A percentile compares a stretch with the other conserved stretches of the same genome.
Evolutionary conservation across 164 flowering plant species (phyloP).

Genomic region (Protea cynaroides): DNA sequence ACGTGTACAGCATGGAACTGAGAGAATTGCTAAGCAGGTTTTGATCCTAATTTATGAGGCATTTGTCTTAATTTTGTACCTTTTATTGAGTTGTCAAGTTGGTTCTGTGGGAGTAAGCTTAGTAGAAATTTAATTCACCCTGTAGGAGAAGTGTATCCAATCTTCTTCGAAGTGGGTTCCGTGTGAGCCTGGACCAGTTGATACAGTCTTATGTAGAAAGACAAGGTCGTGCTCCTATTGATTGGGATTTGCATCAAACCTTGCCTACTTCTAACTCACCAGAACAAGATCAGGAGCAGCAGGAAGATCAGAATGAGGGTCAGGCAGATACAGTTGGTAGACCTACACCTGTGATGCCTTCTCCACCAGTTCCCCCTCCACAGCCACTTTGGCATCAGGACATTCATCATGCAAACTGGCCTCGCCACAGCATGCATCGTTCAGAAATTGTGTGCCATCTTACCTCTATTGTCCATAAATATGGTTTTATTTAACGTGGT

Average conservation of each 20-base stretch:
- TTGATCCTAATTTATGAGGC: neutral
- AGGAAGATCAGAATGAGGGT: slow-evolving; percentile 40
- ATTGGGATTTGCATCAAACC: slow-evolving; percentile 58
- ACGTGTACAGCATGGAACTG: slow-evolving; percentile 97
- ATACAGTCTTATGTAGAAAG: slow-evolving; percentile 86
- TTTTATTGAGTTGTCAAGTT: neutral
- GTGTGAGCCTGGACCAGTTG: slow-evolving; percentile 74
- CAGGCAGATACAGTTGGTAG: slow-evolving; percentile 27
- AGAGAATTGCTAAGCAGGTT: slow-evolving; percentile 98
- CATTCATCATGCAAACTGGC: slow-evolving; percentile 44
- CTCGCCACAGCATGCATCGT: slow-evolving; percentile 45
- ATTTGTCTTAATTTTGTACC: neutral
- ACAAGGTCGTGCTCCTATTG: slow-evolving; percentile 51
- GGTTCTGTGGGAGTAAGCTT: neutral
- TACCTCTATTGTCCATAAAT: neutral
- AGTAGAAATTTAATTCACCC: slow-evolving; percentile 1
- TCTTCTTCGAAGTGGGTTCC: slow-evolving; percentile 86
- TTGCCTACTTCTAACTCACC: slow-evolving; percentile 28
- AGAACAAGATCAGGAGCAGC: slow-evolving; percentile 46
- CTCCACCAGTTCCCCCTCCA: slow-evolving; percentile 37
- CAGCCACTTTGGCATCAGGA: slow-evolving; percentile 61
- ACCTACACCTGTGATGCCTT: slow-evolving; percentile 32
- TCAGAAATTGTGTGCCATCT: slow-evolving; percentile 49
- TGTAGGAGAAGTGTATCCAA: slow-evolving; percentile 90
- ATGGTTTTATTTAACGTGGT: neutral